Conservation (phyloP, 257 asterid species). For the Przewalskia tangutica region DNA sequence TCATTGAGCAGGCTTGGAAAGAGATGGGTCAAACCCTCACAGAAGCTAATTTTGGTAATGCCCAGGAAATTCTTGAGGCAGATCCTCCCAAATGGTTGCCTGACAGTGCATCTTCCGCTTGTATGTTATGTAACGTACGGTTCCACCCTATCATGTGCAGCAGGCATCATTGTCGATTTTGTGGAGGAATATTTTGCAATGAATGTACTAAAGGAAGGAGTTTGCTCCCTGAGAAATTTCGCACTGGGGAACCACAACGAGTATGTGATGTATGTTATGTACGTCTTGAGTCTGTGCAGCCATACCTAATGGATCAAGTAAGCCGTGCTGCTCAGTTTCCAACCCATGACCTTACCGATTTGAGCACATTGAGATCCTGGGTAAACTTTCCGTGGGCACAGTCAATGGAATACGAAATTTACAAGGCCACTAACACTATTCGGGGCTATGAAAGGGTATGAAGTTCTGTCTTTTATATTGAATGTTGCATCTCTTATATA, state of each 20-base stretch:
- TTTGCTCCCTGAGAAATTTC: slow-evolving; percentile 75
- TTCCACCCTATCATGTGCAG: slow-evolving; percentile 97
- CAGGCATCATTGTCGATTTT: slow-evolving; percentile 93
- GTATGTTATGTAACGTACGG: slow-evolving; percentile 84
- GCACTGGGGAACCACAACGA: slow-evolving; percentile 61
- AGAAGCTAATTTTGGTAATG: slow-evolving; percentile 50
- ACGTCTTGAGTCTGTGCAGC: slow-evolving; percentile 84
- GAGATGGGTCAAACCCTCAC: slow-evolving; percentile 93
- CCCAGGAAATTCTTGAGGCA: slow-evolving; percentile 74
- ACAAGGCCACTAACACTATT: slow-evolving; percentile 85
- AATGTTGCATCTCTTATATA: background rate
- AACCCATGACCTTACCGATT: slow-evolving; percentile 81
- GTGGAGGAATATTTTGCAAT: slow-evolving; percentile 92
- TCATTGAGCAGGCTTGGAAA: slow-evolving; percentile 91
- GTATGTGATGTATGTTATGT: slow-evolving; percentile 97
- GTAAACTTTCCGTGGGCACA: slow-evolving; percentile 99
- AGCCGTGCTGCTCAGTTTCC: slow-evolving; percentile 94
- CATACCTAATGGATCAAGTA: slow-evolving; percentile 73
- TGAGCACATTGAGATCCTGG: slow-evolving; percentile 98
- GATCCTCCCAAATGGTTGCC: slow-evolving; percentile 98
- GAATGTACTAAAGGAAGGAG: slow-evolving; percentile 90
- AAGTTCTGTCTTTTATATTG: background rate
- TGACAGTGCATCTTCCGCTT: slow-evolving; percentile 79
- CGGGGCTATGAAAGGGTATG: slow-evolving; percentile 66
- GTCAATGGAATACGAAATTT: slow-evolving; percentile 92